These are phyloP conservation scores for Jamesozyma piceae DNA, from an alignment of 805 yeast species.

Conservation along the genomic window DNA sequence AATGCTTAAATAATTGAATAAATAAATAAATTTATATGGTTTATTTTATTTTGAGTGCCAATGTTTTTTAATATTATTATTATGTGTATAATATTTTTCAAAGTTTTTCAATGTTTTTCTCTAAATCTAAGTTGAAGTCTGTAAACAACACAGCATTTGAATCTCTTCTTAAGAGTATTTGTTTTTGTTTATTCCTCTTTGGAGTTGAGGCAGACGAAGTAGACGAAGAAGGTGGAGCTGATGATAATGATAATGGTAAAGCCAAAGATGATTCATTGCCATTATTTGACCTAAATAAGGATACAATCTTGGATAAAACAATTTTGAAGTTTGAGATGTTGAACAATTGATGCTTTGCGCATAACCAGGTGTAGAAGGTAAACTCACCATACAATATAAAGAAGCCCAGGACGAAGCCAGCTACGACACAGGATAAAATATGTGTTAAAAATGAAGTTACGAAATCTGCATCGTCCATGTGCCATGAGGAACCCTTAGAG, in stretches of 20 bases:
- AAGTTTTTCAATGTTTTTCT: conserved; percentile 2
- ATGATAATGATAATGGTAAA: no score
- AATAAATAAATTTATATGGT: no score
- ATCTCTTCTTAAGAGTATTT: conserved; percentile 2
- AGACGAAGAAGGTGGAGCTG: neutral
- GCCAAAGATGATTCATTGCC: no score
- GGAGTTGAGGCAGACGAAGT: neutral
- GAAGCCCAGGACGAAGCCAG: conserved; percentile 53
- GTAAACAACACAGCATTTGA: conserved; percentile 1
- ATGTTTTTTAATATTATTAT: no score
- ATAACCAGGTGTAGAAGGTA: conserved; percentile 32
- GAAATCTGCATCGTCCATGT: conserved; percentile 72
- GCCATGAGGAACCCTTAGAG: conserved; percentile 86
- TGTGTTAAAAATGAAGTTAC: conserved; percentile 66
- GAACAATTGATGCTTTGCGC: conserved; percentile 3
- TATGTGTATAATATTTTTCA: no score
- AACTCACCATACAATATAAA: conserved; percentile 38
- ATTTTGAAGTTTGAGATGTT: no score
- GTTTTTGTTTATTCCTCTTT: neutral
- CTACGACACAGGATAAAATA: conserved; percentile 56
- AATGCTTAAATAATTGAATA: no score
- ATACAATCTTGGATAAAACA: no score
- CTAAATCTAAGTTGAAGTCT: conserved; percentile 1
- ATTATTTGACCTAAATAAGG: no score
- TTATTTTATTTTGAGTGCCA: no score